Evolutionary conservation across 371 early-diverging fungal genomes (phyloP).

Genomic region (Dinochytrium kinnereticum): DNA sequence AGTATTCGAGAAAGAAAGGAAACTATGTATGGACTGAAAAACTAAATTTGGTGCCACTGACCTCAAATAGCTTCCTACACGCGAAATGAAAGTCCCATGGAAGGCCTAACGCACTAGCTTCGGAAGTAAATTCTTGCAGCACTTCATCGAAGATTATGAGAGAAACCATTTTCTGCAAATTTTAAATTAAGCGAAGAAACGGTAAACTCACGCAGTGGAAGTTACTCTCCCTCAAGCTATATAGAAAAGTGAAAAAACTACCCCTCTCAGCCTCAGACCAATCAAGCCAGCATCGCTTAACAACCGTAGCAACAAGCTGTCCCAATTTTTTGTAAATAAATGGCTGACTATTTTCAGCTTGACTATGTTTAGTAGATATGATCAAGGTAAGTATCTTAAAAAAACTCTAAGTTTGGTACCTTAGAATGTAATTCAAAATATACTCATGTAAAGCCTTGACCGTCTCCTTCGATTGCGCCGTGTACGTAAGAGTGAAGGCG

Average conservation of each 20-base stretch:
- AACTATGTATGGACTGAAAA: no score
- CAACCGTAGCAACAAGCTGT: constrained; percentile 59
- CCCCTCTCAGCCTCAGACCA: constrained; percentile 55
- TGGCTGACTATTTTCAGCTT: constrained; percentile 7
- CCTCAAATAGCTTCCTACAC: constrained; percentile 70
- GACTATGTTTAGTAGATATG: background rate
- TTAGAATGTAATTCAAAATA: constrained; percentile 63
- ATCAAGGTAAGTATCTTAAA: background rate
- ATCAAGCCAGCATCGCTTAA: constrained; percentile 71
- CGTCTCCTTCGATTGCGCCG: constrained; percentile 57
- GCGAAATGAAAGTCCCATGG: constrained; percentile 74
- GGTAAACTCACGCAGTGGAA: constrained; percentile 3
- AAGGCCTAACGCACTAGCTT: constrained; percentile 65
- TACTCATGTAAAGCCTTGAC: constrained; percentile 60
- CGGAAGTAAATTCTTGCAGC: constrained; percentile 71
- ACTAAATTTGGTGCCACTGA: background rate
- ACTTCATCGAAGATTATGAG: constrained; percentile 63
- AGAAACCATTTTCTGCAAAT: constrained; percentile 54
- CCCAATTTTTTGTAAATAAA: constrained; percentile 56
- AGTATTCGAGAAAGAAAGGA: no score
- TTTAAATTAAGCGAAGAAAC: background rate
- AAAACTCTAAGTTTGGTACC: constrained; percentile 14
- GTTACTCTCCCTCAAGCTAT: constrained; percentile 44
- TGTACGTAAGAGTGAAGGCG: constrained; percentile 65
- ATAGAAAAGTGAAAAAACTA: constrained; percentile 55